A percentile compares a stretch with the other conserved stretches of the same genome.
Conservation (phyloP, 2,329 filamentous ascomycete genomes). For the Colletotrichum australisinense region DNA sequence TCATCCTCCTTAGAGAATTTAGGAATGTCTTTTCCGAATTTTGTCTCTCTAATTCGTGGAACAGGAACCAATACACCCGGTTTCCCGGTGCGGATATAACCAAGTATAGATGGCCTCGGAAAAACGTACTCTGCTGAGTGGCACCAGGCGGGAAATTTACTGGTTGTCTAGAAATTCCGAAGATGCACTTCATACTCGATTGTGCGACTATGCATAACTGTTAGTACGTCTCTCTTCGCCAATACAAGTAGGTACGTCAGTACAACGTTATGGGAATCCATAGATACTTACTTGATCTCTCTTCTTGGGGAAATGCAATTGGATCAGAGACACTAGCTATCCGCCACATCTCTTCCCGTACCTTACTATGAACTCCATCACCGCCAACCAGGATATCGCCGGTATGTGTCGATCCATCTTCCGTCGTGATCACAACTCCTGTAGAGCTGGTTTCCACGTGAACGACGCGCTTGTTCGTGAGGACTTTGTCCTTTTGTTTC, state of each 20-base stretch:
- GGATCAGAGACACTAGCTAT: constrained; percentile 37
- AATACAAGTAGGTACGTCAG: too few relatives aligned
- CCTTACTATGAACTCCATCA: constrained; percentile 52
- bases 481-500: constrained; percentile 39
- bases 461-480: too few relatives aligned
- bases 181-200: too few relatives aligned
- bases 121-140: too few relatives aligned
- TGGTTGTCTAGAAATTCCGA: too few relatives aligned
- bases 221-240: too few relatives aligned
- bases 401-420: constrained; percentile 41
- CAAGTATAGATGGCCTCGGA: constrained; percentile 31
- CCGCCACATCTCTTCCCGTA: constrained; percentile 44
- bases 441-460: neutral
- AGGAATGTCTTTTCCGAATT: constrained; percentile 45
- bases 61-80: constrained; percentile 50
- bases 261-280: too few relatives aligned
- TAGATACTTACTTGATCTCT: constrained; percentile 21
- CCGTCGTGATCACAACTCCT: constrained; percentile 36
- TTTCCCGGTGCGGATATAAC: constrained; percentile 43
- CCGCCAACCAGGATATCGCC: constrained; percentile 50
- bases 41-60: constrained; percentile 41
- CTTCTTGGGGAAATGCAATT: constrained; percentile 37
- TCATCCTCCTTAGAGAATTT: constrained; percentile 44
- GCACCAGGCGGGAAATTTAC: too few relatives aligned
- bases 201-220: too few relatives aligned